Conservation (phyloP, 805 yeast species). For the Debaryomyces maramus region DNA sequence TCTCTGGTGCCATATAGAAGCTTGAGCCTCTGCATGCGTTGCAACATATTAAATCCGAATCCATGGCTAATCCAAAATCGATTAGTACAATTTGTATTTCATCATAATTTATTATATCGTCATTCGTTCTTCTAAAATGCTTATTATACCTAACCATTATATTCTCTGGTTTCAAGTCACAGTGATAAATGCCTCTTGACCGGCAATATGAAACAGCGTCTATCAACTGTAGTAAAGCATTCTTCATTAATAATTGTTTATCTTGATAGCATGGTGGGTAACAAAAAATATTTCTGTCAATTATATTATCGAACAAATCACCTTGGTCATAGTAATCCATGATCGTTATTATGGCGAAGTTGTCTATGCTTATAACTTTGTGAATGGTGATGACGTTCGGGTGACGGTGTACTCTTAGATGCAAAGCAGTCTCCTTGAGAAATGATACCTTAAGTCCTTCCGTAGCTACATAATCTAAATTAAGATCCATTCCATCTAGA, state of each 20-base stretch:
- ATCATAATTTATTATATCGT: slow-evolving; percentile 35
- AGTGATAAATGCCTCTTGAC: slow-evolving; percentile 34
- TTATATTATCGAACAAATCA: slow-evolving; percentile 83
- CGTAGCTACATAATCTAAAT: slow-evolving; percentile 23
- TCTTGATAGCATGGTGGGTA: slow-evolving; percentile 51
- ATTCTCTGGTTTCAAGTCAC: slow-evolving; percentile 45
- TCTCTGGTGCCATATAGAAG: slow-evolving; percentile 92
- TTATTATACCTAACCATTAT: slow-evolving; percentile 37
- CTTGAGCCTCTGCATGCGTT: slow-evolving; percentile 83
- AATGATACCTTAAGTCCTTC: slow-evolving; percentile 32
- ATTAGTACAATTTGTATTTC: slow-evolving; percentile 63
- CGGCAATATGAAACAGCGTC: slow-evolving; percentile 38
- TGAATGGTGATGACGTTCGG: slow-evolving; percentile 77
- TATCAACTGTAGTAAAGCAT: slow-evolving; percentile 41
- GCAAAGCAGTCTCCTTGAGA: slow-evolving; percentile 70
- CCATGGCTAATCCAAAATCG: slow-evolving; percentile 88
- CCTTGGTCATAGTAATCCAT: slow-evolving; percentile 88
- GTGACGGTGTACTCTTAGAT: slow-evolving; percentile 72
- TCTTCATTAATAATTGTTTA: slow-evolving; percentile 49
- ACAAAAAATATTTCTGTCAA: slow-evolving; percentile 65
- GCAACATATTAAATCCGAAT: slow-evolving; percentile 54
- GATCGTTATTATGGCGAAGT: slow-evolving; percentile 59
- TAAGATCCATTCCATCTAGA: slow-evolving; percentile 16
- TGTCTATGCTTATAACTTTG: slow-evolving; percentile 62
- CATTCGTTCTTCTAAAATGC: slow-evolving; percentile 19